These are phyloP conservation scores for Hibiscus mutabilis DNA, from an alignment of 345 rosid species.

Conservation along the genomic window DNA sequence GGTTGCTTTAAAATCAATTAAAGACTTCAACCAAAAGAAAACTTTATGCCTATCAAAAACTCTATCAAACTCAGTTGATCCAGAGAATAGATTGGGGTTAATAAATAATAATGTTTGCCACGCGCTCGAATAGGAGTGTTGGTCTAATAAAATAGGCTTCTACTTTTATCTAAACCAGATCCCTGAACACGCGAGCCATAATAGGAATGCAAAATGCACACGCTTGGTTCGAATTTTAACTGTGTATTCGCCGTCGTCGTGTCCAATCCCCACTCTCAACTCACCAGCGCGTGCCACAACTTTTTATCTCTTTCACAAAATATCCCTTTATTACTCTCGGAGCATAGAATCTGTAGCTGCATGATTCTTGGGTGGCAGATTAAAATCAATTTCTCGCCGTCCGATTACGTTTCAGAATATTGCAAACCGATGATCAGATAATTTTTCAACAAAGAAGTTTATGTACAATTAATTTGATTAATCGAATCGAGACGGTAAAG, in stretches of 20 bases:
- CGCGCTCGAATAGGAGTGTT: not conserved
- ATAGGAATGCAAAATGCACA: conserved; percentile 26
- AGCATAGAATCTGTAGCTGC: not conserved
- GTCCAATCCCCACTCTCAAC: not conserved
- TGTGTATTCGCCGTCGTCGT: not conserved
- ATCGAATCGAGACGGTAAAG: too few species aligned
- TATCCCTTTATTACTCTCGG: not conserved
- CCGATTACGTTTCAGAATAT: not conserved
- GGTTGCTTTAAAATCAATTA: too few species aligned
- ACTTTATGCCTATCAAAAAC: too few species aligned
- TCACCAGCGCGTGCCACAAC: not conserved
- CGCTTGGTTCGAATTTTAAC: conserved; percentile 34
- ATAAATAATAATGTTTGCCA: too few species aligned
- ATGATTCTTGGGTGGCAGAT: not conserved
- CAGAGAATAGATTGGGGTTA: too few species aligned
- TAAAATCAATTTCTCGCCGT: not conserved
- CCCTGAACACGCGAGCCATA: conserved; percentile 7
- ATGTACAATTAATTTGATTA: not conserved
- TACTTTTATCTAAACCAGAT: not conserved
- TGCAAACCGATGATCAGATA: not conserved
- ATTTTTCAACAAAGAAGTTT: not conserved
- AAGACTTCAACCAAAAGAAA: too few species aligned
- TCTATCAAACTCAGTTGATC: too few species aligned
- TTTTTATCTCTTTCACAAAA: not conserved
- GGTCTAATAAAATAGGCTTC: not conserved